phyloP scores from a whole-genome alignment of 208 protist species.

The Phytomonas francai region DNA sequence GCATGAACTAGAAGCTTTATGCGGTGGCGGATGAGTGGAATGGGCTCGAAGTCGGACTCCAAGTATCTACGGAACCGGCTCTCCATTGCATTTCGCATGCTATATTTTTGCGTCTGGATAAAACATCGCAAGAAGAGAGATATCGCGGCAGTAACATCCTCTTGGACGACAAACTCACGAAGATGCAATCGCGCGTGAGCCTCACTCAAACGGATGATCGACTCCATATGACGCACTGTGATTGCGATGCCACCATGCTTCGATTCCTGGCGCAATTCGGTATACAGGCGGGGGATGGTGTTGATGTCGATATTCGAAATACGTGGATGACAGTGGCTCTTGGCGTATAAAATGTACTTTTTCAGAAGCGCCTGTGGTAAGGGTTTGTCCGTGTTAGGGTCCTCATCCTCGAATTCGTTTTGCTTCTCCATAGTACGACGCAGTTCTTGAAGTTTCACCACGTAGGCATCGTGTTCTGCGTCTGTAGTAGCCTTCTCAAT shows the following conservation, averaged over 20 bases:
- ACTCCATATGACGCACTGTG: slow-evolving; percentile 98
- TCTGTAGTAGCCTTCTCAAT: slow-evolving; percentile 64
- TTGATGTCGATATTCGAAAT: slow-evolving; percentile 91
- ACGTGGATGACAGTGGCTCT: slow-evolving; percentile 85
- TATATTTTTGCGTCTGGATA: slow-evolving; percentile 95
- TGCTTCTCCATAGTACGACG: slow-evolving; percentile 30
- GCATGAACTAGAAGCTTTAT: slow-evolving; percentile 75
- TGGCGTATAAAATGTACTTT: slow-evolving; percentile 98
- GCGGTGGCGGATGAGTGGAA: slow-evolving; percentile 82
- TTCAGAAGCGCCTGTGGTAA: slow-evolving; percentile 93
- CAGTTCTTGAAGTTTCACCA: slow-evolving; percentile 45
- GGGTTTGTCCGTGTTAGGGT: slow-evolving; percentile 73
- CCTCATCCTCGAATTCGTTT: slow-evolving; percentile 62
- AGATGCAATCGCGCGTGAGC: slow-evolving; percentile 97
- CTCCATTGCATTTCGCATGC: slow-evolving; percentile 84
- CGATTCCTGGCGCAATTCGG: slow-evolving; percentile 94
- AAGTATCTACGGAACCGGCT: slow-evolving; percentile 81
- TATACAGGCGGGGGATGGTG: slow-evolving; percentile 94
- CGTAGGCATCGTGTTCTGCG: slow-evolving; percentile 47
- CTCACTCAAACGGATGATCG: slow-evolving; percentile 97
- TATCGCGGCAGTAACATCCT: slow-evolving; percentile 98
- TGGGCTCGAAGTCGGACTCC: slow-evolving; percentile 76
- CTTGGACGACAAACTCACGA: slow-evolving; percentile 92
- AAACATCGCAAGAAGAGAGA: slow-evolving; percentile 97
- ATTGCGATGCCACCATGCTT: slow-evolving; percentile 93